These are phyloP conservation scores for Claviceps humidiphila DNA, from an alignment of 2,329 filamentous ascomycete species.

Conservation along the genomic window DNA sequence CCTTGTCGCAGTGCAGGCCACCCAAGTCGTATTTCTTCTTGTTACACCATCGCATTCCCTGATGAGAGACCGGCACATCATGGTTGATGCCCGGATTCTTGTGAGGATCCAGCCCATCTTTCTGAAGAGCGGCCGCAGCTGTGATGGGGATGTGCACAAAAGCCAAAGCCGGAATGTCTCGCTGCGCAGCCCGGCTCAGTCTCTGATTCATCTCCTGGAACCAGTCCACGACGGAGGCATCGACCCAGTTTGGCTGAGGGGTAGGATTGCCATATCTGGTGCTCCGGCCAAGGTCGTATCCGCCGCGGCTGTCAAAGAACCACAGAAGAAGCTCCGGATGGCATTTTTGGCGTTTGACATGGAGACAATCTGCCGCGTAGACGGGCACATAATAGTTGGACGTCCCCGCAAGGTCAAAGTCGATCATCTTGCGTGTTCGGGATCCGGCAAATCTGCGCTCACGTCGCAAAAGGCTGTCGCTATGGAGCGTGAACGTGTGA, in stretches of 20 bases:
- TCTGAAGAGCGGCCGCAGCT: slow-evolving; percentile 21
- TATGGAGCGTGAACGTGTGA: slow-evolving; percentile 41
- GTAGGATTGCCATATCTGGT: slow-evolving; percentile 15
- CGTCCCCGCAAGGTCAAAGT: slow-evolving; percentile 19
- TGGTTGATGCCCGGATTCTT: slow-evolving; percentile 32
- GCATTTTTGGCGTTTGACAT: slow-evolving; percentile 1
- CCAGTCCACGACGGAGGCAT: slow-evolving; percentile 29
- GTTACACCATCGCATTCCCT: slow-evolving; percentile 28
- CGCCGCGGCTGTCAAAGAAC: slow-evolving; percentile 59
- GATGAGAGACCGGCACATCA: slow-evolving; percentile 26
- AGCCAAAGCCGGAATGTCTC: slow-evolving; percentile 28
- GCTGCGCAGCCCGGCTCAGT: slow-evolving; percentile 18
- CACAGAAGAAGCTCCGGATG: slow-evolving; percentile 41
- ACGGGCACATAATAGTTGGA: slow-evolving; percentile 37
- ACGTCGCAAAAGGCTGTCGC: slow-evolving; percentile 24
- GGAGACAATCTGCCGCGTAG: slow-evolving; percentile 22
- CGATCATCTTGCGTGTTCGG: slow-evolving; percentile 28
- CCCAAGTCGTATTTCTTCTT: neutral
- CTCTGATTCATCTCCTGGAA: slow-evolving; percentile 22
- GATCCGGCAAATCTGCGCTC: slow-evolving; percentile 25
- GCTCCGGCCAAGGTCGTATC: slow-evolving; percentile 31
- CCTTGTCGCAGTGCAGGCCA: slow-evolving; percentile 26
- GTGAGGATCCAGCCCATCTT: slow-evolving; percentile 22
- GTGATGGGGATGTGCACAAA: slow-evolving; percentile 36
- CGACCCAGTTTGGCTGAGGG: slow-evolving; percentile 30